Conservation (phyloP, 257 asterid genomes). For the Haberlea rhodopensis region DNA sequence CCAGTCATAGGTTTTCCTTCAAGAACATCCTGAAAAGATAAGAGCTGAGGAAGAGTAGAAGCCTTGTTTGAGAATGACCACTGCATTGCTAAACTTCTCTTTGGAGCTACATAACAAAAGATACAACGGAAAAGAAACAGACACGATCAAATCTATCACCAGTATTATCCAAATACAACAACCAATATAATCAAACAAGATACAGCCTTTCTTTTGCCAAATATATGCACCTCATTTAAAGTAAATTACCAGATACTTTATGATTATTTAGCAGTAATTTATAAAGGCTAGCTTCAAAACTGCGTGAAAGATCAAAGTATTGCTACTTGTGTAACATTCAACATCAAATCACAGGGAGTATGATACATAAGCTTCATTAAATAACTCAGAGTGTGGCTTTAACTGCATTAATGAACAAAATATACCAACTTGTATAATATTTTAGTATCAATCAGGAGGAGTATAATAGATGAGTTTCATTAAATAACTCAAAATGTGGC, state of each 20-base stretch:
- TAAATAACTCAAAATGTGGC: too few species aligned
- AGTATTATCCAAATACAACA: slow-evolving; percentile 1
- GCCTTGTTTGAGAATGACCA: slow-evolving; percentile 56
- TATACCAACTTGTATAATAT: too few species aligned
- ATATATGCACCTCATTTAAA: background rate
- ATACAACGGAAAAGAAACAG: too few species aligned
- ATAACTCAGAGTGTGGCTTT: too few species aligned
- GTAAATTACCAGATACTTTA: slow-evolving; percentile 23
- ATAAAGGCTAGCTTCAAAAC: background rate
- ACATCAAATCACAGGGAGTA: too few species aligned
- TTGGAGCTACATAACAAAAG: slow-evolving; percentile 43
- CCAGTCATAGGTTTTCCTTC: slow-evolving; percentile 50
- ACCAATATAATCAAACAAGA: slow-evolving; percentile 17
- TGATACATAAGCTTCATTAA: too few species aligned
- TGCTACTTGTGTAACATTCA: too few species aligned
- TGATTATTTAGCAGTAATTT: slow-evolving; percentile 17
- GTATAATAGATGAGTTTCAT: too few species aligned
- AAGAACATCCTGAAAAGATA: slow-evolving; percentile 44
- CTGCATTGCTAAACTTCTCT: slow-evolving; percentile 52
- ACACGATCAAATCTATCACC: slow-evolving; percentile 20
- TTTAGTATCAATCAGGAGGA: too few species aligned
- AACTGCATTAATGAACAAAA: too few species aligned
- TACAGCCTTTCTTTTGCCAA: too few species aligned
- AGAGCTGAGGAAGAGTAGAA: slow-evolving; percentile 40
- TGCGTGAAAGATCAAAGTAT: background rate